These are phyloP conservation scores for Pinus albicaulis DNA, from an alignment of 75 land plant genomes.

Conservation along the genomic window DNA sequence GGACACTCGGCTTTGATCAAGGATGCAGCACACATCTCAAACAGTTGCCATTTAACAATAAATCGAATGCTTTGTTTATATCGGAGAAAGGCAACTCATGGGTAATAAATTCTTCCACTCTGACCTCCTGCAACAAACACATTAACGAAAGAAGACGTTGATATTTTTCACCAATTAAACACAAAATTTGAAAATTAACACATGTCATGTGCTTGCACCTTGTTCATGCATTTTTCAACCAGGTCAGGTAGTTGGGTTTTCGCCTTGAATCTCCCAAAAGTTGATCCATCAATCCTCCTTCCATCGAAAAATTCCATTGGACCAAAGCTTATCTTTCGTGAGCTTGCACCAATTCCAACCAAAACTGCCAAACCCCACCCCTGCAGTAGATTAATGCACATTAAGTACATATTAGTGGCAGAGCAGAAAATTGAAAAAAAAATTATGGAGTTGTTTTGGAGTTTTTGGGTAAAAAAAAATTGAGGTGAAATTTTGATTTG, in stretches of 20 bases:
- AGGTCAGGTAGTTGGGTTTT: too few relatives aligned
- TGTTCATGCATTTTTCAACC: too few relatives aligned
- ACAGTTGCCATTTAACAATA: constrained; percentile 20
- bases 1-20: too few relatives aligned
- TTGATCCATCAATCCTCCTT: constrained; percentile 7
- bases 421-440: too few relatives aligned
- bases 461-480: too few relatives aligned
- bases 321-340: neutral
- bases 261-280: constrained; percentile 3
- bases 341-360: constrained; percentile 11
- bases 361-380: constrained; percentile 20
- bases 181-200: too few relatives aligned
- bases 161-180: too few relatives aligned
- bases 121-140: constrained; percentile 23
- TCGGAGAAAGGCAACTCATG: constrained; percentile 20
- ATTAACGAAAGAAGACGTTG: too few relatives aligned
- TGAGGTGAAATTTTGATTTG: too few relatives aligned
- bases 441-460: too few relatives aligned
- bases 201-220: too few relatives aligned
- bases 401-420: neutral
- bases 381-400: neutral
- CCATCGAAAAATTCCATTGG: constrained; percentile 17
- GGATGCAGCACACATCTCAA: constrained; percentile 17
- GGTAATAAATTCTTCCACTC: constrained; percentile 36
- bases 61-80: constrained; percentile 37